Conservation (phyloP, 345 rosid genomes). For the Geranium rotundifolium region DNA sequence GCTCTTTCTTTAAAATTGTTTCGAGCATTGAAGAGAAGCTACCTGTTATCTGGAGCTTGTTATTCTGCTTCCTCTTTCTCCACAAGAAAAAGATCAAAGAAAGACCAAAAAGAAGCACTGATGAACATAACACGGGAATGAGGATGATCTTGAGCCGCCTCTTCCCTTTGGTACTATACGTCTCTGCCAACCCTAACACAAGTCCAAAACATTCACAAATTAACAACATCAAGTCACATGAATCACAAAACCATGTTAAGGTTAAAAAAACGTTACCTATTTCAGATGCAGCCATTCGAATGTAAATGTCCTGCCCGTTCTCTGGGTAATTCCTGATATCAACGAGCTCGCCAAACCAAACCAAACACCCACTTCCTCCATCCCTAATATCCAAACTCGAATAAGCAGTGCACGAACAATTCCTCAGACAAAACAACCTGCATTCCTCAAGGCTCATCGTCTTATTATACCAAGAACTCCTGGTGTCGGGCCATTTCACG, state of each 20-base stretch:
- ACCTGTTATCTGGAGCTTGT: slow-evolving; percentile 4
- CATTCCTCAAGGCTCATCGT: slow-evolving; percentile 20
- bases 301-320: slow-evolving; percentile 26
- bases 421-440: slow-evolving; percentile 18
- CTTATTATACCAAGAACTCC: slow-evolving; percentile 12
- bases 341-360: slow-evolving; percentile 32
- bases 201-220: background rate
- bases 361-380: slow-evolving; percentile 40
- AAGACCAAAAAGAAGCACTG: slow-evolving; percentile 9
- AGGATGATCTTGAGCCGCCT: slow-evolving; percentile 9
- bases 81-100: slow-evolving; percentile 6
- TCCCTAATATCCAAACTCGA: slow-evolving; percentile 24
- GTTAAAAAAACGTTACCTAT: slow-evolving; percentile 10
- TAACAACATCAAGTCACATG: background rate
- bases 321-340: slow-evolving; percentile 24
- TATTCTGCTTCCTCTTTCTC: slow-evolving; percentile 9
- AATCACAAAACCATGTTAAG: background rate
- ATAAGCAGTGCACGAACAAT: slow-evolving; percentile 46
- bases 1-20: too few species aligned
- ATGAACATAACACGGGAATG: slow-evolving; percentile 7
- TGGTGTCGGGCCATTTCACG: slow-evolving; percentile 36
- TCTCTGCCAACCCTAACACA: slow-evolving; percentile 5
- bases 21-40: background rate
- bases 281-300: slow-evolving; percentile 31
- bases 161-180: slow-evolving; percentile 8